Conservation (phyloP, 2,329 filamentous ascomycete genomes). For the Colletotrichum sp. region DNA sequence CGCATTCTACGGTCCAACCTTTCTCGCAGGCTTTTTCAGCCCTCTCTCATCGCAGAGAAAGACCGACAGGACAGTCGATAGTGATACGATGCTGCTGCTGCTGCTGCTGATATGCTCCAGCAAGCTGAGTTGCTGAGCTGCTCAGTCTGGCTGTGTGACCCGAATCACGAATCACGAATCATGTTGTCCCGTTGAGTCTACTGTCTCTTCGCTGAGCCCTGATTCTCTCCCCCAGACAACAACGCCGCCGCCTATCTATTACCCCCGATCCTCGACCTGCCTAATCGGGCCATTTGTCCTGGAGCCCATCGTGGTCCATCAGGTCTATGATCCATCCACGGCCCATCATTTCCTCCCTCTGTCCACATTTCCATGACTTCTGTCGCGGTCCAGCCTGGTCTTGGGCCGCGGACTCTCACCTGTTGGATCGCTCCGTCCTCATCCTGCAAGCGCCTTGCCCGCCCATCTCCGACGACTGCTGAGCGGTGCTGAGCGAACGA, state of each 20-base stretch:
- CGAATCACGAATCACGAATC: neutral
- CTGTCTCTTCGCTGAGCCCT: neutral
- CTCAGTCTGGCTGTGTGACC: neutral
- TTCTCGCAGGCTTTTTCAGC: neutral
- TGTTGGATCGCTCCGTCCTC: neutral
- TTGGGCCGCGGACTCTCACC: neutral
- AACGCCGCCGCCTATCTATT: slow-evolving; percentile 4
- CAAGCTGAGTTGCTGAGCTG: neutral
- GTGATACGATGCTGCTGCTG: neutral
- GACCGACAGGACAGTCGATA: neutral
- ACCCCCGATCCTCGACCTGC: slow-evolving; percentile 15
- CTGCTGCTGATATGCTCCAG: neutral
- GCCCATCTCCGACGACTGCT: neutral
- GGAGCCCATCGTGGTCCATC: slow-evolving; percentile 6
- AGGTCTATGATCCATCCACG: slow-evolving; percentile 1
- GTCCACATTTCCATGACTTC: neutral
- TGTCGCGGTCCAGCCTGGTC: slow-evolving; percentile 10
- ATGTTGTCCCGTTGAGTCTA: neutral
- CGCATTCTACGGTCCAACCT: neutral
- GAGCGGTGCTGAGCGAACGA: neutral
- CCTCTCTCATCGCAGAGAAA: neutral
- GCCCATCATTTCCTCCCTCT: slow-evolving; percentile 13
- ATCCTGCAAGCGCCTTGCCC: neutral
- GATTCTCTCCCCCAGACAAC: neutral
- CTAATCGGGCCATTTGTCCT: slow-evolving; percentile 21